phyloP scores from a whole-genome alignment of 768 basidiomycete species.

The Mycena metata region DNA sequence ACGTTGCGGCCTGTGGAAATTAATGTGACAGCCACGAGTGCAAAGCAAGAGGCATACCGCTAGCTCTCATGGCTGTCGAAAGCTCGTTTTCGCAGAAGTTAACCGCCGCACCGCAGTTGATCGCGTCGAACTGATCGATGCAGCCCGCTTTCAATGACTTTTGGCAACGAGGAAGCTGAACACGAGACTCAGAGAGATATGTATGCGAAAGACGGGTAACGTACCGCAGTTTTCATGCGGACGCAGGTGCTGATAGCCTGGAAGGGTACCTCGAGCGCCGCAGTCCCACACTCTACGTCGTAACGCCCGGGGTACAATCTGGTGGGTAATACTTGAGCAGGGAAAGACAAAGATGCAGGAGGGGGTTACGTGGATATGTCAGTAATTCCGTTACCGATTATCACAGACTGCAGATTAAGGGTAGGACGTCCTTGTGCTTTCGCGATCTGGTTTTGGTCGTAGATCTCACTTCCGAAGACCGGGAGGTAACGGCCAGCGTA shows the following conservation, averaged over 20 bases:
- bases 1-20: conserved; percentile 59
- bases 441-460: conserved; percentile 76
- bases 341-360: not conserved
- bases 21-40: conserved; percentile 8
- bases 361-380: conserved; percentile 57
- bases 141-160: conserved; percentile 68
- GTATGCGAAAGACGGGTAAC: conserved; percentile 33
- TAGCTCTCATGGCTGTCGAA: conserved; percentile 55
- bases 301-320: conserved; percentile 61
- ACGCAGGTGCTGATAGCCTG: conserved; percentile 67
- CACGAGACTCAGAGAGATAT: not conserved
- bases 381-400: conserved; percentile 74
- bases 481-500: conserved; percentile 83
- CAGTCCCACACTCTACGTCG: conserved; percentile 64
- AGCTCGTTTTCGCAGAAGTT: conserved; percentile 71
- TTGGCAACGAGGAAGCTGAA: conserved; percentile 74
- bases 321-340: conserved; percentile 37
- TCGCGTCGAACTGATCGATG: conserved; percentile 72
- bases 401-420: conserved; percentile 78
- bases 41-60: conserved; percentile 48
- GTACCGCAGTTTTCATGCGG: conserved; percentile 70
- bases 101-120: conserved; percentile 73
- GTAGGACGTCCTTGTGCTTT: conserved; percentile 68
- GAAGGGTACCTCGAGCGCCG: conserved; percentile 67
- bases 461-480: conserved; percentile 81